Evolutionary conservation across 2,329 filamentous ascomycete species (phyloP).

Genomic region (Aspergillus brasiliensis): DNA sequence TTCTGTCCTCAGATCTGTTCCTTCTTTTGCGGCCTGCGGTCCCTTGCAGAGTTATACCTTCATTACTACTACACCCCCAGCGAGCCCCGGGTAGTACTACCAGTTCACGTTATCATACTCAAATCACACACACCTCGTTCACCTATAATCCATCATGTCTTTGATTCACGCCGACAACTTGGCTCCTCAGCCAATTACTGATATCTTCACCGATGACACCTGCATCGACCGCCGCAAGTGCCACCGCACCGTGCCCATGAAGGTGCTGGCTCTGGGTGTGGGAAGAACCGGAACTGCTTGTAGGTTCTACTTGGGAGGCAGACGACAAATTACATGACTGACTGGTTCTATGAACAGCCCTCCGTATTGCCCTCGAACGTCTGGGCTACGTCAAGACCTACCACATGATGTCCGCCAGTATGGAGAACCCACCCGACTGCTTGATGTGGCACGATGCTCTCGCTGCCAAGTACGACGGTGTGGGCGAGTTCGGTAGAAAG

Average conservation of each 20-base stretch:
- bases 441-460: constrained; percentile 72
- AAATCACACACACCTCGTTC: not conserved
- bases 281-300: constrained; percentile 72
- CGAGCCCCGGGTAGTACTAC: not conserved
- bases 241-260: constrained; percentile 69
- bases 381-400: constrained; percentile 70
- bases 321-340: constrained; percentile 6
- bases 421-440: constrained; percentile 68
- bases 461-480: constrained; percentile 62
- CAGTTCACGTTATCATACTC: not conserved
- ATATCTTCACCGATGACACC: constrained; percentile 63
- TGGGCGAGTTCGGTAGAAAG: constrained; percentile 64
- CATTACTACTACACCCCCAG: constrained; percentile 6
- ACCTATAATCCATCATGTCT: constrained; percentile 30
- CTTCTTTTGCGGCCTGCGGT: constrained; percentile 11
- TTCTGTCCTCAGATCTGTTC: constrained; percentile 7
- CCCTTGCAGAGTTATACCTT: constrained; percentile 12
- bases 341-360: constrained; percentile 45
- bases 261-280: constrained; percentile 69
- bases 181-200: constrained; percentile 44
- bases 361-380: constrained; percentile 65
- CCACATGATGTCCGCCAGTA: constrained; percentile 72
- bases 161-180: constrained; percentile 40
- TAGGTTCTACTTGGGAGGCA: constrained; percentile 40
- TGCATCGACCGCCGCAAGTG: constrained; percentile 68